These are phyloP conservation scores for Jaltomata sinuosa DNA, from an alignment of 257 asterid species.

Conservation along the genomic window DNA sequence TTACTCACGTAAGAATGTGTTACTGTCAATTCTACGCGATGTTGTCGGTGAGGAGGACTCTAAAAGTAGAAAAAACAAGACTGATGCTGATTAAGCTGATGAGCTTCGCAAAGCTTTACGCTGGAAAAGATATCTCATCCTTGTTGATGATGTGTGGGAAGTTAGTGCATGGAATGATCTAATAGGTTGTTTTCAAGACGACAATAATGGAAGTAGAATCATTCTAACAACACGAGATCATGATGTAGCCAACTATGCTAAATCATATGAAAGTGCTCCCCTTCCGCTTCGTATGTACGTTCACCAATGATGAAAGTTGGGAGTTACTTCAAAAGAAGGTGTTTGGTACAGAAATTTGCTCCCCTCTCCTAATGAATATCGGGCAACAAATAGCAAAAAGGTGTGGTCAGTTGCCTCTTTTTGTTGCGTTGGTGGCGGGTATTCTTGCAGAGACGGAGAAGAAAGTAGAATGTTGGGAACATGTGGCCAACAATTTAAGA, in stretches of 20 bases:
- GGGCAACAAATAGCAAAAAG: no score
- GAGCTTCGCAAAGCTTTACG: not conserved
- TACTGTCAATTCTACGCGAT: not conserved
- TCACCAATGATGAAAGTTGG: not conserved
- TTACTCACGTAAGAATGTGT: not conserved
- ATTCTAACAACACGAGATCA: not conserved
- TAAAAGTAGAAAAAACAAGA: not conserved
- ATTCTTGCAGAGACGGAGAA: not conserved
- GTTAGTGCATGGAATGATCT: not conserved
- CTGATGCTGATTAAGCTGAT: not conserved
- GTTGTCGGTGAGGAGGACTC: not conserved
- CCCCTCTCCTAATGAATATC: not conserved
- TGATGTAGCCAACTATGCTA: not conserved
- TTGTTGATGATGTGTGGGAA: conserved; percentile 5
- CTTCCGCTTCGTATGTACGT: not conserved
- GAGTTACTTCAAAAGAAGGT: not conserved
- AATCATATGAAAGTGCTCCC: not conserved
- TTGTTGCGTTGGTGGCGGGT: not conserved
- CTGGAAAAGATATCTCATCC: not conserved
- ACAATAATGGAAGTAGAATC: conserved; percentile 1
- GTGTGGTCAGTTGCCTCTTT: not conserved
- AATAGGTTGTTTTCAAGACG: not conserved
- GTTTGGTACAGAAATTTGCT: not conserved
- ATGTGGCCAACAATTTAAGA: not conserved
- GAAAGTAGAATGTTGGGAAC: not conserved